These are phyloP conservation scores for Boletus subparvulus DNA, from an alignment of 768 basidiomycete genomes.

Conservation along the genomic window DNA sequence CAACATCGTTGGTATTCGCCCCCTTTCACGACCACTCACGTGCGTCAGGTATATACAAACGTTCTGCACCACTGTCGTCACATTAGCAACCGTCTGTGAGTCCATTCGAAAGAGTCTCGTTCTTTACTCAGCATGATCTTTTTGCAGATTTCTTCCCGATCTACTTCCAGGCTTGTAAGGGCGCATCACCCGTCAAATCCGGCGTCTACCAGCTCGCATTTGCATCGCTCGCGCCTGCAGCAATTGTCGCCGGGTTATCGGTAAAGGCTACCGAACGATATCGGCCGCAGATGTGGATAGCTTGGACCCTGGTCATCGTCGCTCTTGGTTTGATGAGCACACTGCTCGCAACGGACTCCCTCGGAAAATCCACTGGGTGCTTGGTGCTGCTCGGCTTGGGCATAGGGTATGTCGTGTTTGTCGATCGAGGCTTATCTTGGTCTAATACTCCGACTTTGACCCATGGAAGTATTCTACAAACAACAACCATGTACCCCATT, in stretches of 20 bases:
- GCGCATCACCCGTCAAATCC: constrained; percentile 32
- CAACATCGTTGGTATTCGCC: too few species aligned
- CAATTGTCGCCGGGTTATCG: constrained; percentile 31
- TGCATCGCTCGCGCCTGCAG: constrained; percentile 30
- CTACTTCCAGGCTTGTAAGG: constrained; percentile 17
- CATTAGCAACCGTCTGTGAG: not conserved
- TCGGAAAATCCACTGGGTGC: not conserved
- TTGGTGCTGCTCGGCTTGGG: not conserved
- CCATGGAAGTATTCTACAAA: not conserved
- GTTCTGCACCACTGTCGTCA: too few species aligned
- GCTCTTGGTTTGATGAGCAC: constrained; percentile 38
- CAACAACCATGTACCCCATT: constrained; percentile 37
- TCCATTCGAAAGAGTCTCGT: not conserved
- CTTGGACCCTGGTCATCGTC: constrained; percentile 22
- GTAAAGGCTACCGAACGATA: constrained; percentile 33
- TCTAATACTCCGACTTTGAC: not conserved
- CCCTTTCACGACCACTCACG: too few species aligned
- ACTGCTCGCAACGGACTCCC: constrained; percentile 22
- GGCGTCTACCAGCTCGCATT: constrained; percentile 20
- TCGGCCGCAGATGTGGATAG: constrained; percentile 20
- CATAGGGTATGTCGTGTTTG: not conserved
- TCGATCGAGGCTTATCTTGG: not conserved
- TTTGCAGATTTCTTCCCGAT: constrained; percentile 39
- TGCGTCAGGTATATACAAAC: too few species aligned
- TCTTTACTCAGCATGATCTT: not conserved